Evolutionary conservation across 768 basidiomycete genomes (phyloP).

Genomic region (Suillus alpinus): DNA sequence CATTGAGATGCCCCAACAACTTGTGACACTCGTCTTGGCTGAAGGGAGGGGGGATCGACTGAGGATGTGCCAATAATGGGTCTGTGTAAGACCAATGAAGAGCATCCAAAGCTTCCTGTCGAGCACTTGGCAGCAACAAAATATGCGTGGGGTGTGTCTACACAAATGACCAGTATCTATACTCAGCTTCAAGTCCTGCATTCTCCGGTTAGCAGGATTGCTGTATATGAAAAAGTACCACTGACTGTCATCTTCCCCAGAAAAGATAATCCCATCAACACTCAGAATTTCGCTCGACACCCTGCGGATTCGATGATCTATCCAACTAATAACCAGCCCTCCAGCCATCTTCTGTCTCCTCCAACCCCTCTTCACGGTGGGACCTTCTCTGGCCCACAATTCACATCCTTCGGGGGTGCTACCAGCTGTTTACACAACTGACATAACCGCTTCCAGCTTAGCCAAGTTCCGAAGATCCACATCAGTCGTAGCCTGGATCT

Average conservation of each 20-base stretch:
- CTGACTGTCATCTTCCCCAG: conserved; percentile 43
- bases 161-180: conserved; percentile 80
- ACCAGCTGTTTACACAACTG: conserved; percentile 24
- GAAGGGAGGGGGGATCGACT: conserved; percentile 62
- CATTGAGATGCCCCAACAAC: conserved; percentile 55
- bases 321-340: conserved; percentile 51
- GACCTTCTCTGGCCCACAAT: conserved; percentile 58
- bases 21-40: conserved; percentile 76
- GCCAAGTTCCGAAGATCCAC: conserved; percentile 56
- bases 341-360: conserved; percentile 26
- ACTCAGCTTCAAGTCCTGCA: conserved; percentile 70
- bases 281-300: conserved; percentile 47
- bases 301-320: conserved; percentile 60
- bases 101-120: conserved; percentile 68
- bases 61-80: too few relatives aligned
- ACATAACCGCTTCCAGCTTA: conserved; percentile 44
- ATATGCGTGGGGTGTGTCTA: conserved; percentile 76
- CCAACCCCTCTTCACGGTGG: conserved; percentile 27
- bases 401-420: conserved; percentile 46
- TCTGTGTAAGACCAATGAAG: conserved; percentile 82
- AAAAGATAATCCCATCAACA: conserved; percentile 20
- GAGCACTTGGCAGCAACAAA: conserved; percentile 51
- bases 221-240: conserved; percentile 1
- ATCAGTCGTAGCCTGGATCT: conserved; percentile 64
- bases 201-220: neutral